Base-by-base conservation (phyloP, 352 stramenopile species). In the Pseudoperonospora humuli region DNA sequence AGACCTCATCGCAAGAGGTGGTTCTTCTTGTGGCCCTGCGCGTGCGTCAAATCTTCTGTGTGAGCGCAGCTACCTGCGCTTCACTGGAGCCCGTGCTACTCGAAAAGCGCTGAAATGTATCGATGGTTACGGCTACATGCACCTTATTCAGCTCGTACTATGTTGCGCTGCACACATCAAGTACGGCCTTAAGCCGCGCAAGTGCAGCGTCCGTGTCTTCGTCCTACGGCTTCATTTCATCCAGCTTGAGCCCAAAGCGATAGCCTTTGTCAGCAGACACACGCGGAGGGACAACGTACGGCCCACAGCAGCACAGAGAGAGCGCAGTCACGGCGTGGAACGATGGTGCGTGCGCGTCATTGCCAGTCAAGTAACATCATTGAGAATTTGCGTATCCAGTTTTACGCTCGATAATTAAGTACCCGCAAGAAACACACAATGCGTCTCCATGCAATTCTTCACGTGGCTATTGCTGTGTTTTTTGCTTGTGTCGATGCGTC, bases 71-170 rank as follows among this genome's bases (percentile, higher is more conserved):
- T 36, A 92, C 67, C 63, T 92, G 80, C 50, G 88, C 80, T 42
- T 92, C 80, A 54, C 75, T 87, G 38, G 80, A 92, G 36, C 80
- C 80, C 28, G 80, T 90, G 61, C 90, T 77, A 11, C 80, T 75
- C 6, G 80, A 77, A 62, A 90, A 90, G 44, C 80, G 77, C 64
- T 92, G 75, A 63, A 92, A 92, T 11, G 71, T 87, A 52, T 89
- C 62, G 45, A 92, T 87, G 37, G 77, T 75, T 29, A 68, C 75
- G 24, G 78, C 66, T 48, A 90, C 69, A 55, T 87, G 70, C 33
- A 72, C 71, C 61, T 92, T 64, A 70, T 92, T 92, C 27, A 92
- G 63, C 40, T 90, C 80, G 42, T 66, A 71, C 67, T 92, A 75
- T 47, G 75, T 82, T 25, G 80, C 80, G 57, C 90, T 92, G 18